These are phyloP conservation scores for Leccinum rimulosum DNA, from an alignment of 768 basidiomycete species.

Conservation along the genomic window DNA sequence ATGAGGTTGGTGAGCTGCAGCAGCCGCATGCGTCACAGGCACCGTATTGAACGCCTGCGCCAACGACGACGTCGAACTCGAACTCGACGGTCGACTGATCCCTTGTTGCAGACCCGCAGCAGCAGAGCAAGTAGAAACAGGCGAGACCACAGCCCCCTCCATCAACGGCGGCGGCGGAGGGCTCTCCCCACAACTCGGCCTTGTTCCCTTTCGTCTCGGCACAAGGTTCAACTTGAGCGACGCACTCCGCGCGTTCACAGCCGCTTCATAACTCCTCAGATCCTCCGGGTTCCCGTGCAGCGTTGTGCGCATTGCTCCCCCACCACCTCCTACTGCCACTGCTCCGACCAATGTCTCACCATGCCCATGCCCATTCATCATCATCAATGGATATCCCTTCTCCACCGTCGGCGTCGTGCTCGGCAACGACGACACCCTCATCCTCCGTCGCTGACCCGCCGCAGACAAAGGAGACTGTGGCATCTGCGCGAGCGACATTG, in stretches of 20 bases:
- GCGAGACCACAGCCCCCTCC: not conserved
- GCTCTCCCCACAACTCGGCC: slow-evolving; percentile 6
- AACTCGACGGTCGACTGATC: slow-evolving; percentile 37
- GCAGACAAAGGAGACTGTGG: slow-evolving; percentile 28
- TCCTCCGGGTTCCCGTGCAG: slow-evolving; percentile 55
- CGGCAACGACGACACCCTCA: slow-evolving; percentile 65
- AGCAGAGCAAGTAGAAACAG: slow-evolving; percentile 1
- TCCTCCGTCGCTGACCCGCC: slow-evolving; percentile 38
- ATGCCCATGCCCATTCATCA: slow-evolving; percentile 16
- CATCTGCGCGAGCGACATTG: slow-evolving; percentile 14
- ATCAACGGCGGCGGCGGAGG: slow-evolving; percentile 21
- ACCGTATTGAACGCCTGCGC: slow-evolving; percentile 40
- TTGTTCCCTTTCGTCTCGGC: slow-evolving; percentile 37
- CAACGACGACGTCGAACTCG: slow-evolving; percentile 38
- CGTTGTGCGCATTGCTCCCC: slow-evolving; percentile 35
- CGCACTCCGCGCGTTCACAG: slow-evolving; percentile 66
- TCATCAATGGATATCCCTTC: slow-evolving; percentile 18
- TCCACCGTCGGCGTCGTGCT: slow-evolving; percentile 60
- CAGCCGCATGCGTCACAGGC: slow-evolving; percentile 7
- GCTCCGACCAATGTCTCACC: slow-evolving; percentile 5
- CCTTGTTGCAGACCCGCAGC: slow-evolving; percentile 19
- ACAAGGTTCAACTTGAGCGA: slow-evolving; percentile 57
- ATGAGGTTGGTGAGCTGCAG: not conserved
- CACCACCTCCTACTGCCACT: slow-evolving; percentile 18
- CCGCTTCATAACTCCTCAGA: slow-evolving; percentile 69